Percentiles rank a stretch among this genome's conserved stretches.
Evolutionary conservation across 148 eudicot genomes (phyloP).

Genomic region (Arctostaphylos glauca): DNA sequence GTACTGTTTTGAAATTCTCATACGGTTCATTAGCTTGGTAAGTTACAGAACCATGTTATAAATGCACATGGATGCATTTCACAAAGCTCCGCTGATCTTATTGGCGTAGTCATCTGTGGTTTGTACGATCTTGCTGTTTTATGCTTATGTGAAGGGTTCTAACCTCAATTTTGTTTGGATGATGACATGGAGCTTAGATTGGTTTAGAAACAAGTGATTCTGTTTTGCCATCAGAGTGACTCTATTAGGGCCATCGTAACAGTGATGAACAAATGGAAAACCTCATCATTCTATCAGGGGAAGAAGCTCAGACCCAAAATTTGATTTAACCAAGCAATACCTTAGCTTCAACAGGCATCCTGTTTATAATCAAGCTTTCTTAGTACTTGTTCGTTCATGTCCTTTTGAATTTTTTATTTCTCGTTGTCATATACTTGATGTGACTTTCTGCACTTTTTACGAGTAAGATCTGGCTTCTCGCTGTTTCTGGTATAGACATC

Average conservation of each 20-base stretch:
- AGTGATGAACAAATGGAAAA: no score
- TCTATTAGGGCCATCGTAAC: no score
- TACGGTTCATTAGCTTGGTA: not conserved
- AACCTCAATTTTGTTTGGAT: not conserved
- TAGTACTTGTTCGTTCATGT: not conserved
- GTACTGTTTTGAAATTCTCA: not conserved
- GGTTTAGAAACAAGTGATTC: not conserved
- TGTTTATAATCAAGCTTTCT: not conserved
- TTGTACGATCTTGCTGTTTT: not conserved
- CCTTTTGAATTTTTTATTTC: not conserved
- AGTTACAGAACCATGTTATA: not conserved
- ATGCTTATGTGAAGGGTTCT: not conserved
- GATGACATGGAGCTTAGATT: not conserved
- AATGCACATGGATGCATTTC: not conserved
- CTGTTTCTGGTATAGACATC: not conserved
- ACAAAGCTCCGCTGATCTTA: not conserved
- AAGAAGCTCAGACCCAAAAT: not conserved
- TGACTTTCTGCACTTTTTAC: not conserved
- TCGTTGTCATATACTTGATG: not conserved
- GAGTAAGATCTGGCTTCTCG: not conserved
- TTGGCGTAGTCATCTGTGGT: not conserved
- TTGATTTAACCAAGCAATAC: not conserved
- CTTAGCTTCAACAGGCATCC: not conserved
- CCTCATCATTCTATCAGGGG: not conserved
- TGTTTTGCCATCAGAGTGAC: not conserved